Conservation (phyloP, 2,329 filamentous ascomycete genomes). For the Microsporum audouinii region DNA sequence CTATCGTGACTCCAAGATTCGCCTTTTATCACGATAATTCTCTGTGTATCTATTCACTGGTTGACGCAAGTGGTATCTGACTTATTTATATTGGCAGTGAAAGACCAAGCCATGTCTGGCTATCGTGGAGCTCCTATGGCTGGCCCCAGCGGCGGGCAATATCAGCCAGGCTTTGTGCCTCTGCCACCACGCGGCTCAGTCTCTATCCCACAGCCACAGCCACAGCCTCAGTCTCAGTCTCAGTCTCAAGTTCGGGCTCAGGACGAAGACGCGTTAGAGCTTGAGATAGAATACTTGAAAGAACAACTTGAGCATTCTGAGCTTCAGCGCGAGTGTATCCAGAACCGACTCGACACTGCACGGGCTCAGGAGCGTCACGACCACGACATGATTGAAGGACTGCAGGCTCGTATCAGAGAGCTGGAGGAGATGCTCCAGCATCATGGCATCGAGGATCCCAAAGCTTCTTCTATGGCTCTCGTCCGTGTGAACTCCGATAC, state of each 20-base stretch:
- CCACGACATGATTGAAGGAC: conserved; percentile 3
- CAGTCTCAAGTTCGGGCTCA: neutral
- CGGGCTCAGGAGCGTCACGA: conserved; percentile 3
- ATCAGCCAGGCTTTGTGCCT: neutral
- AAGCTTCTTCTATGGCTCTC: neutral
- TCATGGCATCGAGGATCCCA: neutral
- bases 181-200: neutral
- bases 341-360: neutral
- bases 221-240: neutral
- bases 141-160: neutral
- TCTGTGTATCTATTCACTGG: neutral
- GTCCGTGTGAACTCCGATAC: neutral
- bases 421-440: neutral
- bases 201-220: neutral
- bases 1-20: neutral
- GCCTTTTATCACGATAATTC: neutral
- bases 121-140: neutral
- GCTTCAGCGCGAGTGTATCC: neutral
- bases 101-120: neutral
- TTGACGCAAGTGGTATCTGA: neutral
- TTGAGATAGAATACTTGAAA: neutral
- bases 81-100: neutral
- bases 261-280: neutral
- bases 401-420: conserved; percentile 5
- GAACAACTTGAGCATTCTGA: conserved; percentile 2